Evolutionary conservation across 169 alveolate genomes (phyloP), one percentile per base, ranked within the genome.

Genomic region (Cryptosporidium xiaoi): DNA sequence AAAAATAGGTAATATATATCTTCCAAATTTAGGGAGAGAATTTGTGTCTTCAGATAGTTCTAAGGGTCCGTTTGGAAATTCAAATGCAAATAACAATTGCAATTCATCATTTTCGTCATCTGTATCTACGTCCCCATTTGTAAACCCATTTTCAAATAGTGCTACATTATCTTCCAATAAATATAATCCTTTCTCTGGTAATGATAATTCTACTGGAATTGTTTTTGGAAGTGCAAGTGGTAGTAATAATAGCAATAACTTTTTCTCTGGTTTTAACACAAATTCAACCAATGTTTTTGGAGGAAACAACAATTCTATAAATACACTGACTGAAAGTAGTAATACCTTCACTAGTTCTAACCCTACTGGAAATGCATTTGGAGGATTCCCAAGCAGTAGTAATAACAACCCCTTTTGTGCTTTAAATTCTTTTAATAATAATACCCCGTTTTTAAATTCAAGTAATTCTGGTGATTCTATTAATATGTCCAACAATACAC

Each of bases 1-100:
- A 0, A 56, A 77, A 36, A 77, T 77, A 27, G 87, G 87, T n/a
- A 77, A 77, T 36, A 36, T 65, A 53, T 77, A 69, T 15, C 60
- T 69, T 18, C 83, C 83, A 10, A 69, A 69, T 18, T 40, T 69
- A 18, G 83, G 83, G n/a, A 69, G 51, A 16, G 83, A 69, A 33
- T 67, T 27, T 20, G 82, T 55, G 8, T 62, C 67, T 0, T 27
- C 24, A 13, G 33, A 62, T 8, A 2, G 8, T 8, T 8, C 48
- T 8, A 40, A 8, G 48, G 13, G 10, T 40, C 48, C 10, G 10
- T 40, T 40, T 40, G 48, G 10, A 40, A 40, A 40, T 40, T 8
- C 48, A 40, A 40, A 8, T 40, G 48, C 48, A 8, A 40, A 40
- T 8, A 40, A 8, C 48, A 40, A 8, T 8, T 3, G 48, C 48